Percentiles rank a stretch among this genome's conserved stretches.
These are phyloP conservation scores for Logfia minima DNA, from an alignment of 129 eudicot genomes.

Conservation along the genomic window DNA sequence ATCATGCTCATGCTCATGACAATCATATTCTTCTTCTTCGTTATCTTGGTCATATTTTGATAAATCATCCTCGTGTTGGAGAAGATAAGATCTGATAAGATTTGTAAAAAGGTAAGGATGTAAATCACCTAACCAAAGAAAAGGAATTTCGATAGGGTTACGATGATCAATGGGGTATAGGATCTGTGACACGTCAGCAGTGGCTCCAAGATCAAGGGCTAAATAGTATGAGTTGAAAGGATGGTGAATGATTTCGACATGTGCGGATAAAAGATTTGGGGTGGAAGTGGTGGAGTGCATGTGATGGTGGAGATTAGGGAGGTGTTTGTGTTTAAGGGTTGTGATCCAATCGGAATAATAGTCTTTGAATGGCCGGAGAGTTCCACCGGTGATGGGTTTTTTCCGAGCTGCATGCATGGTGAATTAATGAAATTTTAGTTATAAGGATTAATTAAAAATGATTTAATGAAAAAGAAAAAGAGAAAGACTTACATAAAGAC, in stretches of 20 bases:
- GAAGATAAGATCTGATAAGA: slow-evolving; percentile 68
- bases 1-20: slow-evolving; percentile 1
- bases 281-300: slow-evolving; percentile 49
- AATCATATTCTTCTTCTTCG: slow-evolving; percentile 13
- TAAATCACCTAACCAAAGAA: slow-evolving; percentile 88
- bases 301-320: slow-evolving; percentile 70
- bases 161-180: slow-evolving; percentile 70
- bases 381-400: slow-evolving; percentile 31
- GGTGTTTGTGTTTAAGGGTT: slow-evolving; percentile 57
- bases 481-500: slow-evolving; percentile 31
- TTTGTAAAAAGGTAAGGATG: slow-evolving; percentile 87
- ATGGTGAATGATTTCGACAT: slow-evolving; percentile 59
- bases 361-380: slow-evolving; percentile 50
- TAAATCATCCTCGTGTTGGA: slow-evolving; percentile 28
- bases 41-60: slow-evolving; percentile 13
- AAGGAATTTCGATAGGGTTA: slow-evolving; percentile 67
- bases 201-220: slow-evolving; percentile 74
- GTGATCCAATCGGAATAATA: slow-evolving; percentile 65
- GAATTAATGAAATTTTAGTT: neutral
- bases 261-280: slow-evolving; percentile 60
- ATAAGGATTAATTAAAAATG: neutral
- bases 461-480: neutral
- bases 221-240: slow-evolving; percentile 75
- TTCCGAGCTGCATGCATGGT: slow-evolving; percentile 35
- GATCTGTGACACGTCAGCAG: slow-evolving; percentile 58